Percentiles rank a stretch among this genome's conserved stretches.
phyloP scores from a whole-genome alignment of 2,329 filamentous ascomycete species.

The Gliomastix tumulicola region DNA sequence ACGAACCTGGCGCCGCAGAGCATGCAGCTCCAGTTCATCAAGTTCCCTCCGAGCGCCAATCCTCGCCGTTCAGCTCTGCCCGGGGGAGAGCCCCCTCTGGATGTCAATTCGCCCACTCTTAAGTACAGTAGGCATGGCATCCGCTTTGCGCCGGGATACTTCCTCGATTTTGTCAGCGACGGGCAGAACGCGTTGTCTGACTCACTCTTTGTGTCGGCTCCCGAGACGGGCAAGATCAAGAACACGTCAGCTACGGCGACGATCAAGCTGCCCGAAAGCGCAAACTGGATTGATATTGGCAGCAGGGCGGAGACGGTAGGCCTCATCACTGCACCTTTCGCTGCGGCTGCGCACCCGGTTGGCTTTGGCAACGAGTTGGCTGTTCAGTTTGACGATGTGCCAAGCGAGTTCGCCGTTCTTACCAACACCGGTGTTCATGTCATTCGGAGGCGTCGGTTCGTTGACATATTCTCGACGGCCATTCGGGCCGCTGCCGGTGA shows the following conservation, averaged over 20 bases:
- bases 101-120: constrained; percentile 42
- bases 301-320: constrained; percentile 73
- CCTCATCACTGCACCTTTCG: constrained; percentile 65
- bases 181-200: constrained; percentile 54
- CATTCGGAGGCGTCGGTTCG: constrained; percentile 67
- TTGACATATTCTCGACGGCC: constrained; percentile 3
- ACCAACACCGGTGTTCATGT: constrained; percentile 89
- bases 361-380: constrained; percentile 95
- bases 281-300: constrained; percentile 70
- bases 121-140: constrained; percentile 42
- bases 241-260: constrained; percentile 43
- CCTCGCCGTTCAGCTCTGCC: constrained; percentile 19
- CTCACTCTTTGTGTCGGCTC: constrained; percentile 74
- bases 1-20: constrained; percentile 70
- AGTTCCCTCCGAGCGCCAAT: constrained; percentile 64
- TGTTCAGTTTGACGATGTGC: constrained; percentile 83
- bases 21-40: constrained; percentile 97
- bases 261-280: constrained; percentile 68
- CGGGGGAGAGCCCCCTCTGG: constrained; percentile 31
- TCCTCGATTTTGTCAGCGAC: constrained; percentile 73
- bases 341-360: constrained; percentile 57
- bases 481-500: constrained; percentile 4
- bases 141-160: constrained; percentile 81
- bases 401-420: constrained; percentile 81
- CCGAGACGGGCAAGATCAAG: constrained; percentile 82